Percentiles rank a stretch among this genome's conserved stretches.
phyloP scores from a whole-genome alignment of 2,329 filamentous ascomycete species.

The Pestalotiopsis sp. region DNA sequence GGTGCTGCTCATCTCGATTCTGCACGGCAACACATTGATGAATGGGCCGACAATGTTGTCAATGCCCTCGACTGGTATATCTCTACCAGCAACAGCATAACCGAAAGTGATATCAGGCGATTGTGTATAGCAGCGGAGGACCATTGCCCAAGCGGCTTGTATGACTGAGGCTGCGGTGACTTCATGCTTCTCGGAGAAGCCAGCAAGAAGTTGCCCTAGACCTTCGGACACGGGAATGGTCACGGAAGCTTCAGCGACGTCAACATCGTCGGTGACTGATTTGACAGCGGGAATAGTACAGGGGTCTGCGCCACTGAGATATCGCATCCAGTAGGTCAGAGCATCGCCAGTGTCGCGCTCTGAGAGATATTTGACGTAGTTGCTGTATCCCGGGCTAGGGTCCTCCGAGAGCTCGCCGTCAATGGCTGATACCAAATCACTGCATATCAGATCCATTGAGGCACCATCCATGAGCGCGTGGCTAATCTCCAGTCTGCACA shows the following conservation, averaged over 20 bases:
- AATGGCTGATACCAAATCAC: conserved; percentile 8
- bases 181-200: conserved; percentile 1
- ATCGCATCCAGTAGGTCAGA: conserved; percentile 9
- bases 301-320: conserved; percentile 4
- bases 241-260: neutral
- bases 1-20: neutral
- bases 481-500: conserved; percentile 11
- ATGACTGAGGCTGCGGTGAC: conserved; percentile 5
- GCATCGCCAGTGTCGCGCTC: neutral
- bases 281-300: conserved; percentile 1
- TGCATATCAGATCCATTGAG: neutral
- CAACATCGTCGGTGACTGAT: neutral
- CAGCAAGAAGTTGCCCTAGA: neutral
- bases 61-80: conserved; percentile 3
- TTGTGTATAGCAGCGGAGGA: conserved; percentile 5
- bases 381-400: conserved; percentile 2
- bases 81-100: neutral
- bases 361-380: conserved; percentile 10
- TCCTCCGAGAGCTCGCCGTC: conserved; percentile 1
- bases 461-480: conserved; percentile 7
- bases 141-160: conserved; percentile 7
- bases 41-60: conserved; percentile 6
- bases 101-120: neutral
- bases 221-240: neutral
- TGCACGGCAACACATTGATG: conserved; percentile 9